Evolutionary conservation across 345 rosid genomes (phyloP), one percentile per base, ranked within the genome.

Genomic region (Theobroma cacao): DNA sequence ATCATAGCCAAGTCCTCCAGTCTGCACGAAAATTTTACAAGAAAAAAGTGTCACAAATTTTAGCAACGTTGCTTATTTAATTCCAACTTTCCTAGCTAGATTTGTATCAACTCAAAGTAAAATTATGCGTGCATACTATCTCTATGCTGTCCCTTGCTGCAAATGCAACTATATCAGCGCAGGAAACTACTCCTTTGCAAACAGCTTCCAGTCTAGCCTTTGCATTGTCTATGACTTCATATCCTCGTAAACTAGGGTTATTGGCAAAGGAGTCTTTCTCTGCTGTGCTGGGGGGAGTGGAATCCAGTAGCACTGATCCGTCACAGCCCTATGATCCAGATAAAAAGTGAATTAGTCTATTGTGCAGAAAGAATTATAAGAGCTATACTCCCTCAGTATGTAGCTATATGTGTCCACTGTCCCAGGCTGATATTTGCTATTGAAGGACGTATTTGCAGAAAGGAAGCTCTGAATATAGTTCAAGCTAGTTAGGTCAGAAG

Each of bases 101-200:
- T 9, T 2, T 41, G 45, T 15, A 24, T 26, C 63, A 58, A 30
- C 1, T 18, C 40, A 0, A 31, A 62, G 38, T 31, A 17, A 62
- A 62, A 56, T 1, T 62, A 31, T 62, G 30, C 4, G 13, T 28
- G 30, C 80, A 82, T 66, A 90, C 93, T 0, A 85, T 68, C 80
- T 84, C 89, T 6, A 81, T 30, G 17, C 88, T 83, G 52, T 90
- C 91, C 34, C 89, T 84, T 9, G 91, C 91, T 1, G 90, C 93
- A 79, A 80, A 86, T 0, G 93, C 91, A 3, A 87, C 34, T 31
- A 90, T 85, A 45, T 87, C 94, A 74, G 94, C 88, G 63, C 92
- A 89, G 3, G 92, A 89, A 60, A 90, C 91, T 3, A 86, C 78
- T 72, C 90, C 90, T 70, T 82, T 62, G 47, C 91, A 89, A 0